These are phyloP conservation scores for Lachnellula occidentalis DNA, from an alignment of 2,329 filamentous ascomycete species.

Conservation along the genomic window DNA sequence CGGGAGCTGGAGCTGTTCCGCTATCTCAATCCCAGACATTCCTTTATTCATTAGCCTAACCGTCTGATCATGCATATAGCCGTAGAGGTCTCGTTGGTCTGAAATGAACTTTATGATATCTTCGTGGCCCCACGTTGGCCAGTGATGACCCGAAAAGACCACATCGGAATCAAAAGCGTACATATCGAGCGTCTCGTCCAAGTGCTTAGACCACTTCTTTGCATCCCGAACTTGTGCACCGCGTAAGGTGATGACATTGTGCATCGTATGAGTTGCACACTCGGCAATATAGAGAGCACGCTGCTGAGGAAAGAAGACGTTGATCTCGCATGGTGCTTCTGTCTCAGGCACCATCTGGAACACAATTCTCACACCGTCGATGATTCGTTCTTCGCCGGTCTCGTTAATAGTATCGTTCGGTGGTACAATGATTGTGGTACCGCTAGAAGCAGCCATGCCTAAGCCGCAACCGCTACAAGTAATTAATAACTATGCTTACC, in stretches of 20 bases:
- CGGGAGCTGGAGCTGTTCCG: conserved; percentile 34
- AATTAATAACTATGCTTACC: not conserved
- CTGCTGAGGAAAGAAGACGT: conserved; percentile 36
- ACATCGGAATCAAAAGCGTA: conserved; percentile 32
- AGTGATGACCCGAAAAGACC: conserved; percentile 36
- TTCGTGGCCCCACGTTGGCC: conserved; percentile 37
- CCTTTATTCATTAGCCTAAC: conserved; percentile 36
- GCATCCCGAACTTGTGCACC: conserved; percentile 39
- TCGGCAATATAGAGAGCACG: conserved; percentile 36
- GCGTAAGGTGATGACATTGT: conserved; percentile 39
- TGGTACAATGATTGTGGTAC: conserved; percentile 31
- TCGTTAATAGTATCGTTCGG: conserved; percentile 31
- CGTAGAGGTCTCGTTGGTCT: conserved; percentile 37
- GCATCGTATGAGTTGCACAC: conserved; percentile 35
- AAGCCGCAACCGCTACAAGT: conserved; percentile 30
- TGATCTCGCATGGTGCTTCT: conserved; percentile 39
- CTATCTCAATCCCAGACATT: conserved; percentile 35
- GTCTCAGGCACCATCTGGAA: conserved; percentile 39
- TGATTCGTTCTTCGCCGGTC: conserved; percentile 28
- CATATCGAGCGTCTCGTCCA: conserved; percentile 34
- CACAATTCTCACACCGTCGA: conserved; percentile 35
- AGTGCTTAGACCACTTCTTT: conserved; percentile 35
- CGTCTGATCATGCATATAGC: conserved; percentile 37
- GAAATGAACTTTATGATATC: conserved; percentile 26
- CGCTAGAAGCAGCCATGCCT: conserved; percentile 30